phyloP scores from a whole-genome alignment of 2,329 filamentous ascomycete species.

The Pseudogymnoascus destructans region DNA sequence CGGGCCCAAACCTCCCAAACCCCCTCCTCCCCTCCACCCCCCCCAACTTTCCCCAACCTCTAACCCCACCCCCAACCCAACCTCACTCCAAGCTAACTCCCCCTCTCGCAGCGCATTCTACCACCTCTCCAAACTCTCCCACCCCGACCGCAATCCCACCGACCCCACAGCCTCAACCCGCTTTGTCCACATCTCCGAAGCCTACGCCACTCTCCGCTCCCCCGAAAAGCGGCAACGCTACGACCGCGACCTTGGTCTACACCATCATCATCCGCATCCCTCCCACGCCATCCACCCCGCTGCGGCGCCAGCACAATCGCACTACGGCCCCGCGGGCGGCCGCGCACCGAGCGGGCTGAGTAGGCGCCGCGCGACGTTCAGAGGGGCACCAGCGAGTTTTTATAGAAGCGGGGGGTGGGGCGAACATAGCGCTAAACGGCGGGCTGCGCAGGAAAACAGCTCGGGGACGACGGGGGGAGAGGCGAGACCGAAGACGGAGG shows the following conservation, averaged over 20 bases:
- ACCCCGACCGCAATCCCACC: slow-evolving; percentile 77
- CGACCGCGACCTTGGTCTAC: slow-evolving; percentile 54
- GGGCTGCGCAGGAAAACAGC: slow-evolving; percentile 33
- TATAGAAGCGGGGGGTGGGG: slow-evolving; percentile 75
- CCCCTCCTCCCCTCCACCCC: neutral
- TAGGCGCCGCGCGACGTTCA: slow-evolving; percentile 60
- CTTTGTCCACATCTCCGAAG: slow-evolving; percentile 75
- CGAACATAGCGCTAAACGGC: slow-evolving; percentile 44
- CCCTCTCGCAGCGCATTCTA: slow-evolving; percentile 56
- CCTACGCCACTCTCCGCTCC: slow-evolving; percentile 65
- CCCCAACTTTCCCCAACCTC: neutral
- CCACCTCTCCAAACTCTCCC: slow-evolving; percentile 76
- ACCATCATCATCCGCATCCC: slow-evolving; percentile 20
- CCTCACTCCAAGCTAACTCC: slow-evolving; percentile 2
- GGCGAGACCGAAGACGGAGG: slow-evolving; percentile 19
- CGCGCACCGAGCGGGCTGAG: slow-evolving; percentile 72
- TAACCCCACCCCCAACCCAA: too few species aligned
- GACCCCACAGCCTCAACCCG: slow-evolving; percentile 59
- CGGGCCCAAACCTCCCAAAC: too few species aligned
- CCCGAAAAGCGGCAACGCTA: slow-evolving; percentile 64
- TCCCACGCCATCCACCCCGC: slow-evolving; percentile 18
- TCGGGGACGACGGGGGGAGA: slow-evolving; percentile 14
- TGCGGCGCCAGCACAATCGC: slow-evolving; percentile 32
- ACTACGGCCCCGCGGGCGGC: slow-evolving; percentile 51
- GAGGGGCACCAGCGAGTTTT: slow-evolving; percentile 80